phyloP scores from a whole-genome alignment of 495 filamentous ascomycete species.

The Xeromyces bisporus region DNA sequence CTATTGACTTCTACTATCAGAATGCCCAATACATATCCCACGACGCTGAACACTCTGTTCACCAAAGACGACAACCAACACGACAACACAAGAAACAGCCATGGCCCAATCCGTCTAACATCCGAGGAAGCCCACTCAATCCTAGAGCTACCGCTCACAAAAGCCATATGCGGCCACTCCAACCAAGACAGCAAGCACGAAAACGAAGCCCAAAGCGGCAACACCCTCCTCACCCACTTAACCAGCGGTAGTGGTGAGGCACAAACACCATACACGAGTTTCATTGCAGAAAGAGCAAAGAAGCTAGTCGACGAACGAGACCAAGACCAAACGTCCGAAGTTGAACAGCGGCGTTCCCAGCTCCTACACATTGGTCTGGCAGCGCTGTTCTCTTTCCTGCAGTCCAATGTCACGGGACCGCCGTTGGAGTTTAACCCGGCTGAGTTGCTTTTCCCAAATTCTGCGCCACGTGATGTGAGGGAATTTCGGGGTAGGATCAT shows the following conservation, averaged over 20 bases:
- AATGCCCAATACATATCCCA: conserved; percentile 11
- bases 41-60: conserved; percentile 20
- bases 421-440: conserved; percentile 41
- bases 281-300: conserved; percentile 17
- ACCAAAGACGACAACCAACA: conserved; percentile 15
- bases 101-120: conserved; percentile 19
- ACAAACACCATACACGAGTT: conserved; percentile 22
- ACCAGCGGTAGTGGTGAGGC: no score
- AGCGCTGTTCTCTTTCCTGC: conserved; percentile 69
- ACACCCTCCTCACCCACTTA: conserved; percentile 13
- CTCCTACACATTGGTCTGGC: conserved; percentile 47
- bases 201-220: no score
- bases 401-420: conserved; percentile 84
- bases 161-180: conserved; percentile 19
- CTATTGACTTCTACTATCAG: no score
- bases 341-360: conserved; percentile 13
- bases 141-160: conserved; percentile 22
- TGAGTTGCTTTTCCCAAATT: conserved; percentile 10
- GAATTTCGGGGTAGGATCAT: conserved; percentile 38
- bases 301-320: neutral
- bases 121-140: conserved; percentile 20
- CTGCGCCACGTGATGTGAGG: conserved; percentile 12
- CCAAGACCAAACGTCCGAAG: neutral
- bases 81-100: no score
- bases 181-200: conserved; percentile 4